These are phyloP conservation scores for Cupressus sempervirens DNA, from an alignment of 75 land plant genomes.

Conservation along the genomic window DNA sequence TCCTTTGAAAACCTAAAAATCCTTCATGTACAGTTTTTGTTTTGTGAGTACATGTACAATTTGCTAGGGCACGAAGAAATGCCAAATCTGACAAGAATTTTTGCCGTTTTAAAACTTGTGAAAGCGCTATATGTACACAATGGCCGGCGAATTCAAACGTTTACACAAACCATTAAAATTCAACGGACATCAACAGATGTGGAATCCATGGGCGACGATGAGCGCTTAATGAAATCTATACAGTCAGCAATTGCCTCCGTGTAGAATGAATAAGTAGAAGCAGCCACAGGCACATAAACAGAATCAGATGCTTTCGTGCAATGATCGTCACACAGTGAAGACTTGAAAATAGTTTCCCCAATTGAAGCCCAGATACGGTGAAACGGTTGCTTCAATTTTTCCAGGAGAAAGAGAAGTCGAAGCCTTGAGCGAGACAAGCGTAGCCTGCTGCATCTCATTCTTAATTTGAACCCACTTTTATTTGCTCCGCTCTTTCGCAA, in stretches of 20 bases:
- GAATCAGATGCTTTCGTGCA: neutral
- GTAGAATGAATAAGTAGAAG: constrained; percentile 31
- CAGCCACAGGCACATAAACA: neutral
- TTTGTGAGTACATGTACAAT: no score
- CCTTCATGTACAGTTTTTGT: no score
- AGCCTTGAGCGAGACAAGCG: neutral
- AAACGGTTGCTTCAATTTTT: neutral
- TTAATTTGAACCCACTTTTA: no score
- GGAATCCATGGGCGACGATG: constrained; percentile 13
- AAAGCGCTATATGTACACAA: no score
- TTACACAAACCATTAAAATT: no score
- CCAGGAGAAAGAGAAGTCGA: neutral
- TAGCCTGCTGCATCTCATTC: neutral
- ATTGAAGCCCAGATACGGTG: neutral
- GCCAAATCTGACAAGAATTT: no score
- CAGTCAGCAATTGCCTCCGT: constrained; percentile 56
- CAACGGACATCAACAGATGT: neutral
- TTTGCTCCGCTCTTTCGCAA: neutral
- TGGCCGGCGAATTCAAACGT: no score
- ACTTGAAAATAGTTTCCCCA: neutral
- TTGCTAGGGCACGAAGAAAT: no score
- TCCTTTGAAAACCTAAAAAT: no score
- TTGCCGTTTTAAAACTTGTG: no score
- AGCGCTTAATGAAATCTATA: constrained; percentile 55
- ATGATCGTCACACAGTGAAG: neutral